Evolutionary conservation across 2,329 filamentous ascomycete genomes (phyloP), one percentile per base, ranked within the genome.

Genomic region (Bipolaris sorokiniana): DNA sequence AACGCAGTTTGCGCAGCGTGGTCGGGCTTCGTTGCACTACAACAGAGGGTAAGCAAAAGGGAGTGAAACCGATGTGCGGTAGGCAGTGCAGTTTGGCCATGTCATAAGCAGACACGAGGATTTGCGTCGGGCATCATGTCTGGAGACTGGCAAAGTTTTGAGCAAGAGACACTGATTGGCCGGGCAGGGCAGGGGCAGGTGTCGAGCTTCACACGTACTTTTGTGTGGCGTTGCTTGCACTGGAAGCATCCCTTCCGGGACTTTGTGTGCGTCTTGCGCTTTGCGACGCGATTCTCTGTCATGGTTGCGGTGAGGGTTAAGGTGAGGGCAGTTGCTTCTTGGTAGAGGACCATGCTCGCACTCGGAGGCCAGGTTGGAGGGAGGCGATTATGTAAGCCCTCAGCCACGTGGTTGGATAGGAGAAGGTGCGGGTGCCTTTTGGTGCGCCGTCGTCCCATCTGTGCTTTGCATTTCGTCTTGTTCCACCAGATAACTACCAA

Each of bases 191-290:
- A 18, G 40, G 16, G 15, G 18, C 22, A 20, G 33, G 2, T 37
- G 47, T 34, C 18, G n/a, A 33, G n/a, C 52, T 45, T 18, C n/a
- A 34, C 37, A 57, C 62, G 16, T 58, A 71, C 71, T 62, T 74
- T 74, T 10, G 68, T 70, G 54, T 74, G 71, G 16, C 70, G 63
- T 45, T 70, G 65, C 56, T 74, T 74, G 58, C 71, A 74, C 44
- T 69, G 65, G 22, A 65, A 62, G 48, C 71, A 74, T 15, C 71
- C 71, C 44, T 65, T 71, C 13, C 71, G 65, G 11, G 65, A 69
- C 53, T 74, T 74, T 7, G 65, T 72, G 38, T 74, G 71, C 15
- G 71, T 66, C 18, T 74, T 74, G 10, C 71, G 66, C 47, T 71
- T 73, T 36, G 56, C 56, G 26, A 65, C 58, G n/a, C 66, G 67